Evolutionary conservation across 768 basidiomycete species (phyloP).

Genomic region (Phlebiopsis flavidoalba): DNA sequence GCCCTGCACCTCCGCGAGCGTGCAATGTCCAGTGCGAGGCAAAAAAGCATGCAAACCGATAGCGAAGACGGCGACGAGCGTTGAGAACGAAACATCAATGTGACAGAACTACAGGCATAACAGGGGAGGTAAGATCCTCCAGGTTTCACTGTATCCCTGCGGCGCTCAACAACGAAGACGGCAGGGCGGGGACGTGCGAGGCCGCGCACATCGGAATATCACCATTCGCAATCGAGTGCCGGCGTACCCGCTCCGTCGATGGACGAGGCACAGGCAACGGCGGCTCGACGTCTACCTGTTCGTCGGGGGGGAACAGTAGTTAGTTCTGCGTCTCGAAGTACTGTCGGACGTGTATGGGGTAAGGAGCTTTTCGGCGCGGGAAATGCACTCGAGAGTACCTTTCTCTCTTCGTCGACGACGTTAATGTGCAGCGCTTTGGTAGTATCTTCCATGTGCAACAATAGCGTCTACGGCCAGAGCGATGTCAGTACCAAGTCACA

Average conservation of each 20-base stretch:
- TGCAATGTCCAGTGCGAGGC: no score
- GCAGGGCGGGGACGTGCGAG: not conserved
- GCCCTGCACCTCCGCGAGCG: no score
- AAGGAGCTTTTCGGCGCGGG: no score
- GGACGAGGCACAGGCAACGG: not conserved
- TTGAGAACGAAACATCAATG: no score
- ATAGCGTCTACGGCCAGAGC: slow-evolving; percentile 42
- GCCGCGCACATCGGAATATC: slow-evolving; percentile 1
- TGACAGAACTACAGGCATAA: not conserved
- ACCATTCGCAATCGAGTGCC: slow-evolving; percentile 7
- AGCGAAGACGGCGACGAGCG: no score
- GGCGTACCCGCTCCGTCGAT: not conserved
- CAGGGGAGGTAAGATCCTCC: not conserved
- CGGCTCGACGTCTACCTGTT: no score
- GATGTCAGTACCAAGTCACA: not conserved
- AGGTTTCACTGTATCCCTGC: not conserved
- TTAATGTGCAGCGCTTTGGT: slow-evolving; percentile 45
- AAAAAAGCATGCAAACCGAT: no score
- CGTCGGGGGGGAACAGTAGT: no score
- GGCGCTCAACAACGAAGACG: not conserved
- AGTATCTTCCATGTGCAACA: slow-evolving; percentile 64
- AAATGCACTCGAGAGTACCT: slow-evolving; percentile 30
- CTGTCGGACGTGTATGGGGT: no score
- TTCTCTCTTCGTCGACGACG: slow-evolving; percentile 50
- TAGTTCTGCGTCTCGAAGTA: no score